Conservation (phyloP, 345 rosid genomes). For the Populus nigra region DNA sequence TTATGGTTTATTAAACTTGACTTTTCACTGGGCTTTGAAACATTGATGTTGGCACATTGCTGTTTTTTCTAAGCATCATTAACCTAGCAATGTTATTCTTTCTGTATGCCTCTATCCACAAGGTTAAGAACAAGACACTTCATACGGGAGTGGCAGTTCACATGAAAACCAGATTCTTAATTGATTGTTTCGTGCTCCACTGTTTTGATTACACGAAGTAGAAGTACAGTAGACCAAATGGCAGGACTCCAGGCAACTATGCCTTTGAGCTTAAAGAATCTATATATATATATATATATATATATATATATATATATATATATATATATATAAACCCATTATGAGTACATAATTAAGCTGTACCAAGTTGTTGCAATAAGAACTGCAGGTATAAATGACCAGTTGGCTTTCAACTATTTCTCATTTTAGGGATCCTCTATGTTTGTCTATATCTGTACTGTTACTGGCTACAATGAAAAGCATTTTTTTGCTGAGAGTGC, state of each 20-base stretch:
- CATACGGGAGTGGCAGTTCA: no score
- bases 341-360: not conserved
- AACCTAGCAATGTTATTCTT: no score
- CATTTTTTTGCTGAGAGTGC: not conserved
- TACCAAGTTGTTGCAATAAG: not conserved
- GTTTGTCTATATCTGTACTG: not conserved
- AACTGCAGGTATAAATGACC: not conserved
- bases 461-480: not conserved
- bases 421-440: not conserved
- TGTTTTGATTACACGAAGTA: not conserved
- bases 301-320: no score
- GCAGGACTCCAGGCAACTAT: not conserved
- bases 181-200: not conserved
- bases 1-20: not conserved
- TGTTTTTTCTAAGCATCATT: no score
- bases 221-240: not conserved
- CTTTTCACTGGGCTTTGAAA: no score
- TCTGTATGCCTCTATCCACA: no score
- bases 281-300: not conserved
- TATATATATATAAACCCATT: not conserved
- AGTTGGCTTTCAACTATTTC: not conserved
- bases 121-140: no score
- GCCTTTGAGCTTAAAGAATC: not conserved
- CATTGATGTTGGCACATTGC: no score
- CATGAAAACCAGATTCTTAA: no score